These are phyloP conservation scores for Hsuehochloa calcarea DNA, from an alignment of 176 grass and related monocot species.

Conservation along the genomic window DNA sequence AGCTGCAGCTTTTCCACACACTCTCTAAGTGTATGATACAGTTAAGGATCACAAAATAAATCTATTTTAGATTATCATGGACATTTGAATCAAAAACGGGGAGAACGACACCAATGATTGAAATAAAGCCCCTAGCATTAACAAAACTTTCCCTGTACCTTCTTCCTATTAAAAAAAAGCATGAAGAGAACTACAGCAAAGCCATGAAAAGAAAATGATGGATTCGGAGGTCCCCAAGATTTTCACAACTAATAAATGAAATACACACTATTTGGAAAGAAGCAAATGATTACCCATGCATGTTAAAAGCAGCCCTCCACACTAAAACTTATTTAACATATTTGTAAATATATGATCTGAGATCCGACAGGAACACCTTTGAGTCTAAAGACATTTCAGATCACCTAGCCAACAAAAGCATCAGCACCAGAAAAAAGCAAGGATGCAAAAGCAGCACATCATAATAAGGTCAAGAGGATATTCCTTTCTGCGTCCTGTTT, in stretches of 20 bases:
- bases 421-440: neutral
- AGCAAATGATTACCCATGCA: conserved; percentile 10
- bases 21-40: conserved; percentile 73
- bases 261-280: neutral
- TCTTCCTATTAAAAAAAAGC: neutral
- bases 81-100: neutral
- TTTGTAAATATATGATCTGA: neutral
- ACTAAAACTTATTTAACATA: neutral
- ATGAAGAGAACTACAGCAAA: neutral
- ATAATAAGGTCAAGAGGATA: conserved; percentile 69
- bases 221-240: neutral
- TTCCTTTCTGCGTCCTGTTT: conserved; percentile 98
- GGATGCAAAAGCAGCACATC: conserved; percentile 18
- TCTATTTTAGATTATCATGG: neutral
- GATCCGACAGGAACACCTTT: neutral
- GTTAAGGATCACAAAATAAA: conserved; percentile 62
- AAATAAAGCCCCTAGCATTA: conserved; percentile 1
- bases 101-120: neutral
- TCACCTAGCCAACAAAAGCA: neutral
- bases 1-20: conserved; percentile 88
- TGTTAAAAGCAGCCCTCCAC: neutral
- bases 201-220: neutral
- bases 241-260: neutral
- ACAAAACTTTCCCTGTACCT: neutral
- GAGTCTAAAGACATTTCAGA: neutral